Conservation (phyloP, 73 alveolate species). For the Effrenium voratum region DNA sequence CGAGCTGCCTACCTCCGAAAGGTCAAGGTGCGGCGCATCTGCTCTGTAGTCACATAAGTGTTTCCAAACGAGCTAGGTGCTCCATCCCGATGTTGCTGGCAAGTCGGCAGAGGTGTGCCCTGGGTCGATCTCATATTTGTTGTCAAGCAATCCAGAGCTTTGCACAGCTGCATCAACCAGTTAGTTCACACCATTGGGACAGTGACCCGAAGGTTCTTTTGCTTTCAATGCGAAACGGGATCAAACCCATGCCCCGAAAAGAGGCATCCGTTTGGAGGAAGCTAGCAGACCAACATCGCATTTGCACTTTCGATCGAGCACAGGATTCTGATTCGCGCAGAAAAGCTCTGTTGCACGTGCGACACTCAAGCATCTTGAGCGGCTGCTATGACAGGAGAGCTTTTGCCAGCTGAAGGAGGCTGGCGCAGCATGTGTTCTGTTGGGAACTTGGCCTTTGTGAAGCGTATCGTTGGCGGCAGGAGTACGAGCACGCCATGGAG, state of each 20-base stretch:
- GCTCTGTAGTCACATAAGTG: not conserved
- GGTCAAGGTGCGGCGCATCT: not conserved
- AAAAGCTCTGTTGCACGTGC: not conserved
- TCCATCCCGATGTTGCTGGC: conserved; percentile 84
- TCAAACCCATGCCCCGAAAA: too few species aligned
- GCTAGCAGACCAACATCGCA: not conserved
- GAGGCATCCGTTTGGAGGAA: too few species aligned
- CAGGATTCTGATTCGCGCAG: too few species aligned
- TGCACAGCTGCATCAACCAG: too few species aligned
- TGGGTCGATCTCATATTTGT: too few species aligned
- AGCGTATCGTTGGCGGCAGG: not conserved
- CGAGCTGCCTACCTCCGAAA: conserved; percentile 89
- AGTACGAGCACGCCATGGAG: conserved; percentile 78
- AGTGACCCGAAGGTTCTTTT: too few species aligned
- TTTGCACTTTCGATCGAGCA: not conserved
- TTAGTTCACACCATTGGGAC: too few species aligned
- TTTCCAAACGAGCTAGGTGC: conserved; percentile 1
- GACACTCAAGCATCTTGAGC: not conserved
- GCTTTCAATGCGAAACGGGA: too few species aligned
- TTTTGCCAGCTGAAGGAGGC: conserved; percentile 72
- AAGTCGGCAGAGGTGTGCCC: conserved; percentile 42
- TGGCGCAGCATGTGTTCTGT: not conserved
- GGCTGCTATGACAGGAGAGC: conserved; percentile 20
- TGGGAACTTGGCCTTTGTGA: not conserved
- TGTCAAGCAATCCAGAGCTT: too few species aligned